Conservation (phyloP, 352 stramenopile species). For the Thalassiosira mediterranea region DNA sequence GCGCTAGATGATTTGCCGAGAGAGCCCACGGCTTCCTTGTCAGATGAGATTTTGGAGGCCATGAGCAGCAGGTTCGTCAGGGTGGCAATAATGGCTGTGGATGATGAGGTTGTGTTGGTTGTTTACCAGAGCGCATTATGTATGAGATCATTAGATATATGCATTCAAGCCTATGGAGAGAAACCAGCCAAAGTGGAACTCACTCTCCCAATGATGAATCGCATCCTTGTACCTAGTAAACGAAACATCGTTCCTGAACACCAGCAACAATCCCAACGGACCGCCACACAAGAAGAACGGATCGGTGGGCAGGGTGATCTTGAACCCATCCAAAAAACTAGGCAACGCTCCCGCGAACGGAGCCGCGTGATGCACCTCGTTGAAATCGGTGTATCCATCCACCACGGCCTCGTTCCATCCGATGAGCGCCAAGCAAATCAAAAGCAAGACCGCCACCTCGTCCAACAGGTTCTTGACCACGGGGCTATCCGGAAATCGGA, state of each 20-base stretch:
- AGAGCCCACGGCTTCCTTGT: constrained; percentile 4
- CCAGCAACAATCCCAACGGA: constrained; percentile 13
- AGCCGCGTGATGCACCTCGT: constrained; percentile 17
- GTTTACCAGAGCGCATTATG: too few relatives aligned
- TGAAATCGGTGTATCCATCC: constrained; percentile 18
- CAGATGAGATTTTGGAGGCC: background rate
- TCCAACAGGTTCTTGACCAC: constrained; percentile 13
- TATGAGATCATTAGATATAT: too few relatives aligned
- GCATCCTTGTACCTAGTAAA: constrained; percentile 23
- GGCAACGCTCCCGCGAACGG: constrained; percentile 1
- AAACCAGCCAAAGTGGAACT: constrained; percentile 9
- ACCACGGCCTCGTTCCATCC: constrained; percentile 19
- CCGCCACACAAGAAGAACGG: constrained; percentile 20
- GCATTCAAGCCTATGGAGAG: too few relatives aligned
- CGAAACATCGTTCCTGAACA: constrained; percentile 22
- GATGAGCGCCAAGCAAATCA: constrained; percentile 17
- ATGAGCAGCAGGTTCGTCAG: constrained; percentile 15
- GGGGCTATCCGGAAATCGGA: constrained; percentile 10
- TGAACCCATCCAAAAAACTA: background rate
- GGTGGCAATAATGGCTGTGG: background rate
- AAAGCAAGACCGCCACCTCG: constrained; percentile 12
- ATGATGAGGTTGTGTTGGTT: too few relatives aligned
- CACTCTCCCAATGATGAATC: constrained; percentile 19
- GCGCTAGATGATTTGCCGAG: constrained; percentile 6
- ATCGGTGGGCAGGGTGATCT: constrained; percentile 10